phyloP scores from a whole-genome alignment of 2,329 filamentous ascomycete species.

The Colletotrichum tamarilloi region DNA sequence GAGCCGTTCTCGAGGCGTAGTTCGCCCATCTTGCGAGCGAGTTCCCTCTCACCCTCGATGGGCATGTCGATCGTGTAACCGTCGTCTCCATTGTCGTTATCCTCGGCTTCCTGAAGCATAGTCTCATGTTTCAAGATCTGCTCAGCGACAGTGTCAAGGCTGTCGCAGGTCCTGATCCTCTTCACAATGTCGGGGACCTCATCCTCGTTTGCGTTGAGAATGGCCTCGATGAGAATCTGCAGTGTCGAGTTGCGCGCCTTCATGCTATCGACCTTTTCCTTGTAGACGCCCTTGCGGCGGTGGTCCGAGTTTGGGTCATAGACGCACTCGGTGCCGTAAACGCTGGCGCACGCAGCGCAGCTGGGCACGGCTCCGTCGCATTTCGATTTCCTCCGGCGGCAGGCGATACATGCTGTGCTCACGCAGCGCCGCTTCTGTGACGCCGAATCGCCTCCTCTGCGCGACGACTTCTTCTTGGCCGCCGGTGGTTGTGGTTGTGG shows the following conservation, averaged over 20 bases:
- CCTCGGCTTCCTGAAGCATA: constrained; percentile 46
- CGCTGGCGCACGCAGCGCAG: constrained; percentile 95
- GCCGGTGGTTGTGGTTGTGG: constrained; percentile 18
- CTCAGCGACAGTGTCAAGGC: constrained; percentile 66
- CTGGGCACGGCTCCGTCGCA: constrained; percentile 93
- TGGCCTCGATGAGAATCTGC: constrained; percentile 91
- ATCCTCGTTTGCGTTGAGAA: constrained; percentile 90
- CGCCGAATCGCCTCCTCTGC: constrained; percentile 58
- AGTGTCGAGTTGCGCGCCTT: constrained; percentile 89
- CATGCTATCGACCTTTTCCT: constrained; percentile 88
- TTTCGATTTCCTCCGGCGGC: constrained; percentile 83
- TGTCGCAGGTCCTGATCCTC: constrained; percentile 88
- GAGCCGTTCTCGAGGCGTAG: constrained; percentile 87
- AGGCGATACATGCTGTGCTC: constrained; percentile 86
- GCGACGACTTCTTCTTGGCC: constrained; percentile 61
- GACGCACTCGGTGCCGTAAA: constrained; percentile 90
- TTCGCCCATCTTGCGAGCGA: constrained; percentile 94
- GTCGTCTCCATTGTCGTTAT: constrained; percentile 52
- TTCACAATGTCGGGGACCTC: constrained; percentile 85
- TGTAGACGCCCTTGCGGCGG: constrained; percentile 95
- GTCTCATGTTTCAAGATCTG: constrained; percentile 60
- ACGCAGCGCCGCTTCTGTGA: constrained; percentile 79
- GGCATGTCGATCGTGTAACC: constrained; percentile 55
- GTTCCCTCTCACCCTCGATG: constrained; percentile 76
- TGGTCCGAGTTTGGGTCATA: constrained; percentile 98